Evolutionary conservation across 305 asterid genomes (phyloP), one percentile per base, ranked within the genome.

Genomic region (Andrographis paniculata): DNA sequence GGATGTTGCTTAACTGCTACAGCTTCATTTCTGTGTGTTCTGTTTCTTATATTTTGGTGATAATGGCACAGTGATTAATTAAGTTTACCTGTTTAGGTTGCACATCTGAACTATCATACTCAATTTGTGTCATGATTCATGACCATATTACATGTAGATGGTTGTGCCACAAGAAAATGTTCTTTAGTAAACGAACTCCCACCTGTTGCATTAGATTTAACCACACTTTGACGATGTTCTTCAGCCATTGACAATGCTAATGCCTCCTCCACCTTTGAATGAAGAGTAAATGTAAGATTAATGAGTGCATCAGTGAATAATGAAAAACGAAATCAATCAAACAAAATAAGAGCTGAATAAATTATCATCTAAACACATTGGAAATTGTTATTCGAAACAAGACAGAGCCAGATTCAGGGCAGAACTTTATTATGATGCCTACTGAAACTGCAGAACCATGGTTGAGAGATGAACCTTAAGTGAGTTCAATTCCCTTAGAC

Each of bases 191-290:
- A 30, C 36, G 53, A 60, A 49, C 22, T 13, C 45, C 14, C 59
- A 72, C 78, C 79, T 37, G 52, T 52, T 50, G 20, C 63, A 52
- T 56, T 59, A 28, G 75, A 65, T 65, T 50, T 80, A 35, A 71
- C 19, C 15, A 58, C 50, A 55, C 24, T 42, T 22, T 76, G 72
- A 48, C 82, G 73, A 37, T 87, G 80, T 41, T 64, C 68, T 58
- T 65, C 87, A 55, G 91, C 87, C 79, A 83, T 60, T 56, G 94
- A 56, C 58, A 83, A 60, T 19, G 87, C 84, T 57, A 83, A 45
- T 39, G 87, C 84, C 68, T 73, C 91, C 72, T 79, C 94, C 17
- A 83, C 82, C 85, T 78, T 62, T 31, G 12, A 57, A 55, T 28
- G 12, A 57, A 55, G 45, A 16, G 13, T 12, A 11, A 11, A 45